Evolutionary conservation across 371 early-diverging fungal genomes (phyloP).

Genomic region (Massospora cicadina): DNA sequence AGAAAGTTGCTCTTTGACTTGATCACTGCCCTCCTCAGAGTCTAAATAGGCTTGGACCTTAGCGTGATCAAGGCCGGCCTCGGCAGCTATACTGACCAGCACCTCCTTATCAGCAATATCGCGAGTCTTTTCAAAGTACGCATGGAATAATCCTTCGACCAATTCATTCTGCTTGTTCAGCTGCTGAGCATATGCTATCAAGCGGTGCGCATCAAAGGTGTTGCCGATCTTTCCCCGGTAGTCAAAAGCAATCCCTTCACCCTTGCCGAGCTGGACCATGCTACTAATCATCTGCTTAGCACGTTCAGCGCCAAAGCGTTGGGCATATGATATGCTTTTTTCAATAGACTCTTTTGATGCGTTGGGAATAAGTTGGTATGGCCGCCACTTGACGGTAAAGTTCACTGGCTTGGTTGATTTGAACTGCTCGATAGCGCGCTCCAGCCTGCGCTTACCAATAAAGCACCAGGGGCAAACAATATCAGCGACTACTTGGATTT

Average conservation of each 20-base stretch:
- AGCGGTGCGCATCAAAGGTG: neutral
- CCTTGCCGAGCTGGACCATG: neutral
- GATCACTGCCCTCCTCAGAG: neutral
- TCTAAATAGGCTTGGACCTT: neutral
- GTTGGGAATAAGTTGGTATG: neutral
- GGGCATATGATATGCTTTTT: neutral
- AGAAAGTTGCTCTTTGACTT: neutral
- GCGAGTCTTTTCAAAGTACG: neutral
- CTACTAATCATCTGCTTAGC: neutral
- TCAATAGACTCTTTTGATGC: neutral
- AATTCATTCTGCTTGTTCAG: neutral
- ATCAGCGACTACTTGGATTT: neutral
- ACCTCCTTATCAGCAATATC: neutral
- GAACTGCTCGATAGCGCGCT: neutral
- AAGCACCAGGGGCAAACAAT: constrained; percentile 6
- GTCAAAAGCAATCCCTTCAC: neutral
- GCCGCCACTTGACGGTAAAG: neutral
- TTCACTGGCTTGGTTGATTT: neutral
- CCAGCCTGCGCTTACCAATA: neutral
- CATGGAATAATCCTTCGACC: neutral
- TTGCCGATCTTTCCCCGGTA: neutral
- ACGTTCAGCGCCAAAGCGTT: neutral
- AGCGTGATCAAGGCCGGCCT: neutral
- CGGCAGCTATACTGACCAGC: neutral
- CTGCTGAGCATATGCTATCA: neutral